Percentiles rank a stretch among this genome's conserved stretches.
These are phyloP conservation scores for Nannizziopsis barbatae DNA, from an alignment of 2,329 filamentous ascomycete species.

Conservation along the genomic window DNA sequence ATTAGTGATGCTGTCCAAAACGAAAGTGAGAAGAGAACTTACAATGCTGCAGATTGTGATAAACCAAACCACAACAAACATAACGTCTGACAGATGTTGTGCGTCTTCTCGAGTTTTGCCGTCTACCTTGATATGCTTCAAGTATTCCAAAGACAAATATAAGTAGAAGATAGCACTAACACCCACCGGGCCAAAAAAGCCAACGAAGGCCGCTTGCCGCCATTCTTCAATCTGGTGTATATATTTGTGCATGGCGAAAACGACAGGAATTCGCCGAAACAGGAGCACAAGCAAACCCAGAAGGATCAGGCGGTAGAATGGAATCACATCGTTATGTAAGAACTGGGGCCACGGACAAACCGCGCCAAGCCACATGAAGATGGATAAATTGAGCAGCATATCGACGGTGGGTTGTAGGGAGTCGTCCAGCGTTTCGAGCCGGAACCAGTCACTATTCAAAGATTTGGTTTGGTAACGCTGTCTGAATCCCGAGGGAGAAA, in stretches of 20 bases:
- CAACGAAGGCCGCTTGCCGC: slow-evolving; percentile 70
- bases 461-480: slow-evolving; percentile 1
- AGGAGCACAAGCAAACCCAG: slow-evolving; percentile 67
- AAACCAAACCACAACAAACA: slow-evolving; percentile 74
- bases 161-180: slow-evolving; percentile 86
- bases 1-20: neutral
- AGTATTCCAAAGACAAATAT: slow-evolving; percentile 66
- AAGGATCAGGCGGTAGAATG: slow-evolving; percentile 59
- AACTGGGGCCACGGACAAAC: slow-evolving; percentile 72
- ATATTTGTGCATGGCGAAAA: slow-evolving; percentile 59
- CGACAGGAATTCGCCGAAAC: slow-evolving; percentile 63
- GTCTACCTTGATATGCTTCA: slow-evolving; percentile 47
- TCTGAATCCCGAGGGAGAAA: neutral
- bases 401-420: slow-evolving; percentile 89
- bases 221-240: slow-evolving; percentile 69
- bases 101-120: slow-evolving; percentile 55
- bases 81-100: slow-evolving; percentile 50
- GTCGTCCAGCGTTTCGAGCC: slow-evolving; percentile 76
- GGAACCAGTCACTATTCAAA: slow-evolving; percentile 67
- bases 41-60: slow-evolving; percentile 71
- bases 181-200: slow-evolving; percentile 87
- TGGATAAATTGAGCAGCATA: slow-evolving; percentile 78
- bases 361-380: slow-evolving; percentile 88
- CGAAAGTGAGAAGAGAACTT: slow-evolving; percentile 28
- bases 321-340: slow-evolving; percentile 54